Conservation (phyloP, 2,329 filamentous ascomycete species). For the Exophiala sideris region DNA sequence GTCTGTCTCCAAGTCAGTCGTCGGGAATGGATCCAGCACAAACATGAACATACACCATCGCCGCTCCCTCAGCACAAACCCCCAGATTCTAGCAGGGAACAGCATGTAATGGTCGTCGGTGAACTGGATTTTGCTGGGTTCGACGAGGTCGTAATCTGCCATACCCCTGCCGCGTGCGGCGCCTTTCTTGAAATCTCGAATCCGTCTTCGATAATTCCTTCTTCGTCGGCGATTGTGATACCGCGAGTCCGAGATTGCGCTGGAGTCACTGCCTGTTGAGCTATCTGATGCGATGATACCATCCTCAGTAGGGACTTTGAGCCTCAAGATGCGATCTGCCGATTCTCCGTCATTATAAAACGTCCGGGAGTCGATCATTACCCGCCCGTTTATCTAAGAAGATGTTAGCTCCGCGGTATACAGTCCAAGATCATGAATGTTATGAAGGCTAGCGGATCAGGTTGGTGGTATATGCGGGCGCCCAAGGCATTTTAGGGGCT, state of each 20-base stretch:
- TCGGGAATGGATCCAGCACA: background rate
- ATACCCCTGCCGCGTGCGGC: background rate
- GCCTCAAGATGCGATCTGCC: background rate
- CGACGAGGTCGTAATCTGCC: background rate
- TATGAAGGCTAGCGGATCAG: too few relatives aligned
- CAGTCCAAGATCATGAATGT: too few relatives aligned
- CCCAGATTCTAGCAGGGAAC: background rate
- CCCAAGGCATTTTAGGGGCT: too few relatives aligned
- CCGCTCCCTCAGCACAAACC: conserved; percentile 2
- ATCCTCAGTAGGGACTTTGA: background rate
- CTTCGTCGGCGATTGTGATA: background rate
- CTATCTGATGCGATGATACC: background rate
- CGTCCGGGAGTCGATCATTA: background rate
- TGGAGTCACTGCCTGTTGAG: background rate
- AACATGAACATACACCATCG: conserved; percentile 1
- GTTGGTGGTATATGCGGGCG: background rate
- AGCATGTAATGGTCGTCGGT: background rate
- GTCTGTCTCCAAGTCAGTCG: background rate
- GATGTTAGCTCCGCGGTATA: background rate
- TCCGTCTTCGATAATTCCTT: background rate
- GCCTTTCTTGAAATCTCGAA: background rate
- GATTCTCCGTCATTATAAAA: background rate
- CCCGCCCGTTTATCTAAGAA: background rate
- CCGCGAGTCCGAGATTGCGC: background rate
- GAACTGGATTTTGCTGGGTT: background rate